phyloP scores from a whole-genome alignment of 2,329 filamentous ascomycete species.

The Gremmenia infestans region DNA sequence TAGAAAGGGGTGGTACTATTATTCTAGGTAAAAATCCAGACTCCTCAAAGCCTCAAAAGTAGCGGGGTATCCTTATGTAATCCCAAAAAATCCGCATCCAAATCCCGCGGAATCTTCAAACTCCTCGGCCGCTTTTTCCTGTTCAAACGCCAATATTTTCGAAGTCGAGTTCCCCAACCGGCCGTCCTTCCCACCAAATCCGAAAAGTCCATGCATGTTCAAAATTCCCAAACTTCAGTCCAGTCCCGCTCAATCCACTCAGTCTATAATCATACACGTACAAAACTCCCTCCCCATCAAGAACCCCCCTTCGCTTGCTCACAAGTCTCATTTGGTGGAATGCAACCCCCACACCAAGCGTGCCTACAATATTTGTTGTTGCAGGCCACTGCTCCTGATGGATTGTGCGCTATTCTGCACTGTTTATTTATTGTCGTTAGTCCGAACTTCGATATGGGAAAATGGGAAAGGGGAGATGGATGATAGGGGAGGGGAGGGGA shows the following conservation, averaged over 20 bases:
- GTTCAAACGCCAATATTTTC: neutral
- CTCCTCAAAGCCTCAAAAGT: neutral
- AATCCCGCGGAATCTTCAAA: too few species aligned
- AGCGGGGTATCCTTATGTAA: neutral
- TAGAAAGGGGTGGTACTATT: neutral
- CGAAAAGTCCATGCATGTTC: neutral
- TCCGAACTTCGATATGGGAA: neutral
- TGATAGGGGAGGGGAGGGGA: too few species aligned
- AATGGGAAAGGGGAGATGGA: too few species aligned
- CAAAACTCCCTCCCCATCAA: neutral
- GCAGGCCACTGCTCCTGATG: neutral
- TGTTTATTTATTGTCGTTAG: neutral
- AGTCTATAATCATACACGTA: neutral
- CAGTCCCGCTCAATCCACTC: neutral
- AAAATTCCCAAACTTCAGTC: neutral
- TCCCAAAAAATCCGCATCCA: neutral
- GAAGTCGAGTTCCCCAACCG: too few species aligned
- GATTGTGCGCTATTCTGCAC: neutral
- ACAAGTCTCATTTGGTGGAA: neutral
- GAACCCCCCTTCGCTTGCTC: neutral
- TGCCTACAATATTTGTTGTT: neutral
- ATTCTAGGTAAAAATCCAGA: neutral
- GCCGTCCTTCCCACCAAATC: too few species aligned
- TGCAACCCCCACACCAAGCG: neutral
- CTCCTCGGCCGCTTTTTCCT: neutral